Percentiles rank a stretch among this genome's conserved stretches.
phyloP scores from a whole-genome alignment of 768 basidiomycete genomes.

The Mycena sanguinolenta region DNA sequence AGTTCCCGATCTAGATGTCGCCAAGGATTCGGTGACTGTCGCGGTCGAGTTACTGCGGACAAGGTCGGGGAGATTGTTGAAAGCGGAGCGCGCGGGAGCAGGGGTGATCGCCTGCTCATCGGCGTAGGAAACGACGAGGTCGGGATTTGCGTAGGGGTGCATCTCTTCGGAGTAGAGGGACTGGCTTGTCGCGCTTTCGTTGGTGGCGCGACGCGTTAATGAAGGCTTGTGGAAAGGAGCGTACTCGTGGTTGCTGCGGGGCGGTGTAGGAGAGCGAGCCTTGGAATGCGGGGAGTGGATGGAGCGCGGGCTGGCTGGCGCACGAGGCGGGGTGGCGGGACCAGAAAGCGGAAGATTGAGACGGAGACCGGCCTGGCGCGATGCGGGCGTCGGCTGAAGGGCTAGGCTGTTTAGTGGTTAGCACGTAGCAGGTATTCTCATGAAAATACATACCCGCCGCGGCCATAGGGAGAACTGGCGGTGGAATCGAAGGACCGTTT shows the following conservation, averaged over 20 bases:
- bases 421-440: too few relatives aligned
- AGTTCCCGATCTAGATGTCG: constrained; percentile 48
- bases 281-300: constrained; percentile 41
- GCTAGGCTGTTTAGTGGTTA: too few relatives aligned
- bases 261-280: constrained; percentile 37
- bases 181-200: constrained; percentile 31
- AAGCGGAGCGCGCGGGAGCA: constrained; percentile 47
- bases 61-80: constrained; percentile 45
- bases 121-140: constrained; percentile 62
- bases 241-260: constrained; percentile 34
- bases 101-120: constrained; percentile 45
- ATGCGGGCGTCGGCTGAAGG: constrained; percentile 18
- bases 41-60: constrained; percentile 64
- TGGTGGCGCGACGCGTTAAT: constrained; percentile 32
- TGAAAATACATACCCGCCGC: constrained; percentile 65
- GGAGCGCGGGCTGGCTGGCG: constrained; percentile 47
- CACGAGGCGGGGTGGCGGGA: constrained; percentile 48
- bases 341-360: constrained; percentile 37
- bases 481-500: constrained; percentile 49
- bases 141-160: constrained; percentile 89
- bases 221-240: constrained; percentile 33
- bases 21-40: constrained; percentile 62
- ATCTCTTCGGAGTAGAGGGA: constrained; percentile 54
- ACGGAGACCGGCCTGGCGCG: constrained; percentile 30
- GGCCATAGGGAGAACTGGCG: constrained; percentile 55